A percentile compares a stretch with the other conserved stretches of the same genome.
Evolutionary conservation across 2,329 filamentous ascomycete genomes (phyloP).

Genomic region (Cercospora beticola): DNA sequence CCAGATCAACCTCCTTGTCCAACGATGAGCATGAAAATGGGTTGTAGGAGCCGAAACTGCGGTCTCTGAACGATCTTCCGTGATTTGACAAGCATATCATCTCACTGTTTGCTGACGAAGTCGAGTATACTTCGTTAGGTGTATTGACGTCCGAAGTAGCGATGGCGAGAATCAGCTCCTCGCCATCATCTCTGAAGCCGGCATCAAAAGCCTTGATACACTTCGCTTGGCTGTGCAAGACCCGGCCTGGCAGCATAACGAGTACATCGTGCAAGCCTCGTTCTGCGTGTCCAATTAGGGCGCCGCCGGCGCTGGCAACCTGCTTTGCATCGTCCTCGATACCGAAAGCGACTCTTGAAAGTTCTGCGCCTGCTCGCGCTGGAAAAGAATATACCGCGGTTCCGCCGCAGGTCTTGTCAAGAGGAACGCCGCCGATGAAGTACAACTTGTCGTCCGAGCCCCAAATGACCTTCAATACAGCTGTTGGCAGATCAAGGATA

Average conservation of each 20-base stretch:
- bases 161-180: conserved; percentile 32
- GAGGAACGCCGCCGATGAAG: conserved; percentile 18
- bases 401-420: conserved; percentile 14
- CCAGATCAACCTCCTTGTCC: conserved; percentile 35
- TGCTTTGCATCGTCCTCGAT: conserved; percentile 21
- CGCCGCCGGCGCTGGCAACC: conserved; percentile 18
- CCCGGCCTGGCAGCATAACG: conserved; percentile 15
- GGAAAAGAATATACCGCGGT: conserved; percentile 12
- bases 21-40: conserved; percentile 31
- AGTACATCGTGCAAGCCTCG: conserved; percentile 30
- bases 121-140: conserved; percentile 37
- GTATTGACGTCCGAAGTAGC: conserved; percentile 32
- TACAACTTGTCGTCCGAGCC: conserved; percentile 19
- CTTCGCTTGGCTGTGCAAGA: conserved; percentile 10
- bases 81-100: conserved; percentile 28
- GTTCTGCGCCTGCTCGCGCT: not conserved
- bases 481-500: not conserved
- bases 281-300: conserved; percentile 24
- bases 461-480: conserved; percentile 17
- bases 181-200: conserved; percentile 20
- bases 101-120: conserved; percentile 23
- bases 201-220: conserved; percentile 26
- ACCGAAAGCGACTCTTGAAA: conserved; percentile 21
- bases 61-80: conserved; percentile 24
- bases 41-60: conserved; percentile 27